Evolutionary conservation across 768 basidiomycete genomes (phyloP).

Genomic region (Holtermanniella nyarrowii): DNA sequence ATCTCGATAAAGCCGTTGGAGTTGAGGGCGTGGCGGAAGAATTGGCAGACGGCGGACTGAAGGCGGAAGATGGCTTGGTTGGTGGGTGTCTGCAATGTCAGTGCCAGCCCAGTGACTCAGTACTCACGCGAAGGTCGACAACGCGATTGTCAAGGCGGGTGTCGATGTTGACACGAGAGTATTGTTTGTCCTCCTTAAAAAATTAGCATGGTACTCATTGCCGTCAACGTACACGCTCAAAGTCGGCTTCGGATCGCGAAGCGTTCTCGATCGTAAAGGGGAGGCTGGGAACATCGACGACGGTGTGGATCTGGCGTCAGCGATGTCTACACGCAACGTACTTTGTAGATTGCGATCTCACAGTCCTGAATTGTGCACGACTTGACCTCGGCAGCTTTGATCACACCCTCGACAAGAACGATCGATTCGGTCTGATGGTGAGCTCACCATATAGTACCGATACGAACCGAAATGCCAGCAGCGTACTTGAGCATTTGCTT

Average conservation of each 20-base stretch:
- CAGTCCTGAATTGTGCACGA: slow-evolving; percentile 77
- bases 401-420: slow-evolving; percentile 74
- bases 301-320: slow-evolving; percentile 58
- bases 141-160: slow-evolving; percentile 91
- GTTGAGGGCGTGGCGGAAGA: slow-evolving; percentile 76
- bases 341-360: slow-evolving; percentile 76
- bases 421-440: slow-evolving; percentile 59
- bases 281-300: slow-evolving; percentile 66
- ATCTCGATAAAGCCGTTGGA: slow-evolving; percentile 77
- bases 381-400: slow-evolving; percentile 76
- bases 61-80: slow-evolving; percentile 93
- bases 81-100: slow-evolving; percentile 60
- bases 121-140: slow-evolving; percentile 75
- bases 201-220: slow-evolving; percentile 42
- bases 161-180: slow-evolving; percentile 68
- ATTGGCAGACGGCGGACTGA: slow-evolving; percentile 73
- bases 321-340: slow-evolving; percentile 35
- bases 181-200: slow-evolving; percentile 42
- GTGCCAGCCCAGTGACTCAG: not conserved
- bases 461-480: slow-evolving; percentile 51
- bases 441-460: slow-evolving; percentile 4
- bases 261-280: slow-evolving; percentile 94
- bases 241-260: slow-evolving; percentile 65
- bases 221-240: slow-evolving; percentile 50
- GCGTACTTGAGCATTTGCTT: slow-evolving; percentile 98